Evolutionary conservation across 257 asterid species (phyloP).

Genomic region (Catharanthus roseus): DNA sequence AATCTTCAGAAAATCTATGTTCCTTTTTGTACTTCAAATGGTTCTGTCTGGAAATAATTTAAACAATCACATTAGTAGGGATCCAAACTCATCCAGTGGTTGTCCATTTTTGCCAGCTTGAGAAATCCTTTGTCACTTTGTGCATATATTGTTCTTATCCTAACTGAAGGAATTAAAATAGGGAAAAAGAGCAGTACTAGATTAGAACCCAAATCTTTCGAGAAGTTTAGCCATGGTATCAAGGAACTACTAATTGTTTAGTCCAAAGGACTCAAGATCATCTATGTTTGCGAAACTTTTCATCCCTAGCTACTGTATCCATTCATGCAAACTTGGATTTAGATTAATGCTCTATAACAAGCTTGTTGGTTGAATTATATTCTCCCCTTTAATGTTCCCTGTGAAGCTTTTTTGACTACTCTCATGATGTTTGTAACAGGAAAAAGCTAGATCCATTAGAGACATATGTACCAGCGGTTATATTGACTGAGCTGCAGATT

Average conservation of each 20-base stretch:
- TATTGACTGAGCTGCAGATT: conserved; percentile 80
- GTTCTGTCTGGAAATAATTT: neutral
- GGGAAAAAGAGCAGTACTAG: neutral
- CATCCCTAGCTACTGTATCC: neutral
- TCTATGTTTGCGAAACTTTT: neutral
- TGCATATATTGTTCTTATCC: neutral
- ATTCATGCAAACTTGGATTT: neutral
- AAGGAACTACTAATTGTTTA: neutral
- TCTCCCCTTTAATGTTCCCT: neutral
- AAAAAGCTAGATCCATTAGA: conserved; percentile 94
- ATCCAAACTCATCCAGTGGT: neutral
- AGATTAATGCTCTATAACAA: neutral
- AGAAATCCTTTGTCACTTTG: neutral
- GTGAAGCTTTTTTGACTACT: neutral
- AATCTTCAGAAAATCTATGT: too few species aligned
- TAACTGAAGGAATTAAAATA: neutral
- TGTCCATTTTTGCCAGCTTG: neutral
- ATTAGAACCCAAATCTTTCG: neutral
- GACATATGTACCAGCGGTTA: conserved; percentile 83
- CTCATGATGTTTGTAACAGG: conserved; percentile 36
- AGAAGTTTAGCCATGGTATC: neutral
- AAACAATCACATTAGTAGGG: neutral
- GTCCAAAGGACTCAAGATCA: neutral
- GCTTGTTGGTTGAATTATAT: conserved; percentile 2
- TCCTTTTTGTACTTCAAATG: neutral